A percentile compares a stretch with the other conserved stretches of the same genome.
Conservation (phyloP, 805 yeast species). For the Starmerella etchellsii region DNA sequence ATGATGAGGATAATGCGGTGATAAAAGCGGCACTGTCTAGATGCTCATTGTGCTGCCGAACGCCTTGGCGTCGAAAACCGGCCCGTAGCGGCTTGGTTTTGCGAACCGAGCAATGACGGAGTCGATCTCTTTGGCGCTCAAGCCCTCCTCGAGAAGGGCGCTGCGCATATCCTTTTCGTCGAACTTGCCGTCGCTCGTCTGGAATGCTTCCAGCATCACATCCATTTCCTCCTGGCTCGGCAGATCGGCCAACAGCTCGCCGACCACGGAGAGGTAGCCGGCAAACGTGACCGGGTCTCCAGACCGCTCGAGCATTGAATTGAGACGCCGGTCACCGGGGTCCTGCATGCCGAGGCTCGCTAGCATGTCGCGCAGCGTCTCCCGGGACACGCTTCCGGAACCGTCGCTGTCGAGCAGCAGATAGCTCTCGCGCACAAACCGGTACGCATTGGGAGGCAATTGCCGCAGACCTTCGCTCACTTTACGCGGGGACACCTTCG, state of each 20-base stretch:
- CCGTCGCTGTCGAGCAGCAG: constrained; percentile 21
- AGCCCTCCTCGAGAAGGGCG: constrained; percentile 17
- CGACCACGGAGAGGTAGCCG: constrained; percentile 20
- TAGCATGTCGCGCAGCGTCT: constrained; percentile 18
- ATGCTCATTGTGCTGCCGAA: constrained; percentile 15
- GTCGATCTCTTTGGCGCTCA: constrained; percentile 14
- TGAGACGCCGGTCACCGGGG: constrained; percentile 9
- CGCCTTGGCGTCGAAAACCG: constrained; percentile 14
- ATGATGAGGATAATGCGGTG: too few relatives aligned
- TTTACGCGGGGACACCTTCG: constrained; percentile 16
- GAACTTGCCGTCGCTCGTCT: constrained; percentile 13
- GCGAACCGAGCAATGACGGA: constrained; percentile 13
- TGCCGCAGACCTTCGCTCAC: constrained; percentile 22
- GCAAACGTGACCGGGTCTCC: constrained; percentile 23
- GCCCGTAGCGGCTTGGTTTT: constrained; percentile 16
- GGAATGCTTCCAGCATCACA: constrained; percentile 19
- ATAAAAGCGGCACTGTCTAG: too few relatives aligned
- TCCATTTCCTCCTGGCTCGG: constrained; percentile 20
- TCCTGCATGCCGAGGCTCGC: constrained; percentile 19
- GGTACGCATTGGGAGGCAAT: constrained; percentile 20
- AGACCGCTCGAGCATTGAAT: constrained; percentile 19
- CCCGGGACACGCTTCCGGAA: constrained; percentile 19
- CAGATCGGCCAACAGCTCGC: constrained; percentile 17
- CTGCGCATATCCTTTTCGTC: constrained; percentile 14
- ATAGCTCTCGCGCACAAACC: constrained; percentile 22